Conservation (phyloP, 1,284 basidiomycete species). For the Tilletia setariae region DNA sequence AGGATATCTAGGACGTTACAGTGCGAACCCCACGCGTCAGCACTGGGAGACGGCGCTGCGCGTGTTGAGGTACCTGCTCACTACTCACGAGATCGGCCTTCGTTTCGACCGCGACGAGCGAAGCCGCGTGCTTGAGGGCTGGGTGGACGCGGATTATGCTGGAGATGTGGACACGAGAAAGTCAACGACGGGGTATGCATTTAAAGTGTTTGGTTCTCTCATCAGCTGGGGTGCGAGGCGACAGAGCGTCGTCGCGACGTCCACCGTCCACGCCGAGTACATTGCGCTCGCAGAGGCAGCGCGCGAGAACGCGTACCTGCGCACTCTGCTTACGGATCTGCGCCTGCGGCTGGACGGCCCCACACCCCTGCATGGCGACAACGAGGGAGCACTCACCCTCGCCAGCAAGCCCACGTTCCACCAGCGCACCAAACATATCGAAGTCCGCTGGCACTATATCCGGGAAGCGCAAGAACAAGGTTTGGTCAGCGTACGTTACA, state of each 20-base stretch:
- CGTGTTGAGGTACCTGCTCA: neutral
- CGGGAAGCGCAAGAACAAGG: neutral
- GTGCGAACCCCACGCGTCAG: neutral
- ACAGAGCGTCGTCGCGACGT: neutral
- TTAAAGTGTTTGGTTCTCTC: neutral
- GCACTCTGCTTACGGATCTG: neutral
- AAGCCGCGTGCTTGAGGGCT: neutral
- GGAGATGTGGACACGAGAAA: neutral
- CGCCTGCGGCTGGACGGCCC: neutral
- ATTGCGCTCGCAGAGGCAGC: neutral
- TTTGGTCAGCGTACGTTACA: neutral
- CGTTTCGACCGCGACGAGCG: neutral
- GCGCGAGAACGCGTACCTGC: no score
- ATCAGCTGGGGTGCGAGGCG: neutral
- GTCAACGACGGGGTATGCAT: conserved; percentile 2
- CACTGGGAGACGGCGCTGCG: neutral
- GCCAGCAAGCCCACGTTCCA: neutral
- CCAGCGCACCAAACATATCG: conserved; percentile 4
- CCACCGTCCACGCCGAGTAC: conserved; percentile 7
- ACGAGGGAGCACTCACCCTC: neutral
- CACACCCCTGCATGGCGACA: neutral
- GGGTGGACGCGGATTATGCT: conserved; percentile 5
- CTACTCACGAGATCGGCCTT: neutral
- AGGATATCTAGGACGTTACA: neutral
- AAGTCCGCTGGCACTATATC: neutral